Conservation (phyloP, 257 asterid species). For the Eustoma russellianum region DNA sequence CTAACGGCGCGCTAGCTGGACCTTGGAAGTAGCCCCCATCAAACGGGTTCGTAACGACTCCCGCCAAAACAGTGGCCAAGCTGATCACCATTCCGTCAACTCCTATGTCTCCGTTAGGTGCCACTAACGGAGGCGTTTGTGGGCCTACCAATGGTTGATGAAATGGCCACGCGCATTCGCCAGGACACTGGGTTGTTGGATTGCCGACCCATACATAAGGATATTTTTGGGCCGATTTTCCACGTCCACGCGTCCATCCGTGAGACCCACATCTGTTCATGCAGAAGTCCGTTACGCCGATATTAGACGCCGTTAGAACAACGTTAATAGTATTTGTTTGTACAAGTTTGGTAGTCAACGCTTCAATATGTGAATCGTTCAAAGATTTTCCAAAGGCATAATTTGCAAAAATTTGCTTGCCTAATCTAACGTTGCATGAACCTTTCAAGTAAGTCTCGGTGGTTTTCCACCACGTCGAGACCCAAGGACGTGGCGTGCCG, state of each 20-base stretch:
- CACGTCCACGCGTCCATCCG: conserved; percentile 17
- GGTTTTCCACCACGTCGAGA: conserved; percentile 38
- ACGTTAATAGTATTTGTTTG: conserved; percentile 20
- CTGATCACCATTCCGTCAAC: conserved; percentile 39
- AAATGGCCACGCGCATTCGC: conserved; percentile 50
- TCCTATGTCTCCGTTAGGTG: conserved; percentile 42
- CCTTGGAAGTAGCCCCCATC: conserved; percentile 44
- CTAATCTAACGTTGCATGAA: conserved; percentile 9
- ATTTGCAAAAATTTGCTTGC: conserved; percentile 15
- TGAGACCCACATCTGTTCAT: conserved; percentile 42
- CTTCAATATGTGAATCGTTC: conserved; percentile 18
- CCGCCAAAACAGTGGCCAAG: conserved; percentile 37
- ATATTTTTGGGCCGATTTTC: conserved; percentile 13
- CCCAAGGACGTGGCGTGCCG: conserved; percentile 5
- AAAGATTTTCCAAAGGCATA: conserved; percentile 28
- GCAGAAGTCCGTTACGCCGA: conserved; percentile 38
- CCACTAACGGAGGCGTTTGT: conserved; percentile 29
- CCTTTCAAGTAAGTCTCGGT: conserved; percentile 27
- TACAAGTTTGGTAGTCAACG: conserved; percentile 16
- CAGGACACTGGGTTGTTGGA: conserved; percentile 36
- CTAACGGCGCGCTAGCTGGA: conserved; percentile 30
- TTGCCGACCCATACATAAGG: conserved; percentile 47
- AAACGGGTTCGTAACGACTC: conserved; percentile 44
- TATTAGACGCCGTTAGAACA: conserved; percentile 31
- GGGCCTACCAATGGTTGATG: conserved; percentile 38